Conservation (phyloP, 2,329 filamentous ascomycete genomes). For the Rutstroemia sp. region DNA sequence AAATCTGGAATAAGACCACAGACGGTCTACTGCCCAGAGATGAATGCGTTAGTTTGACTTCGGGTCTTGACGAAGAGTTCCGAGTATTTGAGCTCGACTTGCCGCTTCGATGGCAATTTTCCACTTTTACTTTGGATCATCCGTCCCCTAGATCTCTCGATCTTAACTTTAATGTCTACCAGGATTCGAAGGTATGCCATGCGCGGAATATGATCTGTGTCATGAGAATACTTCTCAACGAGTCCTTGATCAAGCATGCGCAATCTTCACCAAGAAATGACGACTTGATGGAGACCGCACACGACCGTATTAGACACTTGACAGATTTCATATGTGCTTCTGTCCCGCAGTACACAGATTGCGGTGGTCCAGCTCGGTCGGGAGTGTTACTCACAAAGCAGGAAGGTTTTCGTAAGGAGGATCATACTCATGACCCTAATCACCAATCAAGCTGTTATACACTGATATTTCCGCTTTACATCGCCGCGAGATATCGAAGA, state of each 20-base stretch:
- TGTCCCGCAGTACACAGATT: slow-evolving; percentile 9
- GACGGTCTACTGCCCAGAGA: not conserved
- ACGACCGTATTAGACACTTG: slow-evolving; percentile 1
- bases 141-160: slow-evolving; percentile 1
- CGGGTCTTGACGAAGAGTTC: not conserved
- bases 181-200: slow-evolving; percentile 2
- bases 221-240: slow-evolving; percentile 10
- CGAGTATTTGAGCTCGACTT: not conserved
- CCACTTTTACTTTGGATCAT: not conserved
- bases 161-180: slow-evolving; percentile 4
- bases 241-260: not conserved
- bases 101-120: slow-evolving; percentile 1
- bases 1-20: not conserved
- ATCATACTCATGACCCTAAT: not conserved
- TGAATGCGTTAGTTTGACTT: too few species aligned
- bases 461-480: slow-evolving; percentile 10
- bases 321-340: slow-evolving; percentile 10
- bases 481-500: not conserved
- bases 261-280: not conserved
- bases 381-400: not conserved
- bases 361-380: not conserved
- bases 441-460: not conserved
- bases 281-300: not conserved
- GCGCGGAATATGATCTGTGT: slow-evolving; percentile 10
- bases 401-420: not conserved